phyloP scores from a whole-genome alignment of 108 stramenopile genomes.

The Pseudonitzschia pungens region DNA sequence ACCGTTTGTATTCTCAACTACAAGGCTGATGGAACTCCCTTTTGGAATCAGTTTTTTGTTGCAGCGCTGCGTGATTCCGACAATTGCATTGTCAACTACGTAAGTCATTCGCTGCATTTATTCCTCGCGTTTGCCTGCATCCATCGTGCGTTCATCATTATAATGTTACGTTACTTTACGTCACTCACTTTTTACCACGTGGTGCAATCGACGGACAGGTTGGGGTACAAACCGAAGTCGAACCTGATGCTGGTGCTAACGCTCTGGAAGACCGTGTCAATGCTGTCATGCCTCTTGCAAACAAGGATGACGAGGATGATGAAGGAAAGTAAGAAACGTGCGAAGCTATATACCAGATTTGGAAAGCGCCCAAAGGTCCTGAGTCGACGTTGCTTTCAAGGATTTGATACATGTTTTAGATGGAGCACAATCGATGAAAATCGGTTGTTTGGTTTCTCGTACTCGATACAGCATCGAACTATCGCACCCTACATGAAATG shows the following conservation, averaged over 20 bases:
- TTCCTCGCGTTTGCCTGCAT: conserved; percentile 1
- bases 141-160: background rate
- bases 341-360: background rate
- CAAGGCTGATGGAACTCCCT: conserved; percentile 97
- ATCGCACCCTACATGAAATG: too few relatives aligned
- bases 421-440: too few relatives aligned
- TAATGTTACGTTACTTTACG: background rate
- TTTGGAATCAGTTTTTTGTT: conserved; percentile 98
- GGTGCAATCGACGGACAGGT: conserved; percentile 44
- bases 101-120: conserved; percentile 48
- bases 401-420: too few relatives aligned
- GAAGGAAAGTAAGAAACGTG: background rate
- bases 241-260: conserved; percentile 71
- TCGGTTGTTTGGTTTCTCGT: too few relatives aligned
- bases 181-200: background rate
- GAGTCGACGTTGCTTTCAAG: too few relatives aligned
- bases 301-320: conserved; percentile 42
- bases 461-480: too few relatives aligned
- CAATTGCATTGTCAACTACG: conserved; percentile 92
- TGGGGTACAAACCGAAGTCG: conserved; percentile 87
- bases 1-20: conserved; percentile 94
- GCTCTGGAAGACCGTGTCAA: conserved; percentile 87
- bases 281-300: conserved; percentile 65
- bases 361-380: background rate
- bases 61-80: conserved; percentile 91